These are phyloP conservation scores for Artemisia argyi DNA, from an alignment of 129 eudicot species.

Conservation along the genomic window DNA sequence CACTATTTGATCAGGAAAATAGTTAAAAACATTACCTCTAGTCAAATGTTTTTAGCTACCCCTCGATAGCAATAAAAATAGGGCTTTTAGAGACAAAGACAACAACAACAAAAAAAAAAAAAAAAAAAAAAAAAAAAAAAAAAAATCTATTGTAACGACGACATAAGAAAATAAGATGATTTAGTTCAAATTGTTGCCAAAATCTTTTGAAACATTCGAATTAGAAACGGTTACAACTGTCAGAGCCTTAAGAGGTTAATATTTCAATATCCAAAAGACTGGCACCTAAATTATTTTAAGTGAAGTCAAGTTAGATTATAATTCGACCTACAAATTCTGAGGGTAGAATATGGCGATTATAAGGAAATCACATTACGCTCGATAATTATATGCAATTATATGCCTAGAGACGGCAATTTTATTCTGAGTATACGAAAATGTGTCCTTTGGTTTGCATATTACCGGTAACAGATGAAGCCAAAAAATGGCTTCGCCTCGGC, in stretches of 20 bases:
- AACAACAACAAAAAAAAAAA: no score
- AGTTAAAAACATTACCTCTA: no score
- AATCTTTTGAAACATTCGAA: no score
- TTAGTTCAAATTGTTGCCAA: not conserved
- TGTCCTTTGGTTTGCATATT: not conserved
- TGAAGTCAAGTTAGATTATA: not conserved
- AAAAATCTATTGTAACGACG: no score
- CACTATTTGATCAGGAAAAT: no score
- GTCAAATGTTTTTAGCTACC: no score
- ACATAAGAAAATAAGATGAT: no score
- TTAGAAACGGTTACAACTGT: not conserved
- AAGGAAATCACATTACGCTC: not conserved
- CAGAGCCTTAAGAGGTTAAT: no score
- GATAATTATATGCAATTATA: not conserved
- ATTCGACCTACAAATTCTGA: not conserved
- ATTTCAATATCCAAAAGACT: not conserved
- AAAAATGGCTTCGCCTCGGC: not conserved
- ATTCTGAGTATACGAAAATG: not conserved
- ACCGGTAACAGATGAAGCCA: not conserved
- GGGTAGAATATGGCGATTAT: not conserved
- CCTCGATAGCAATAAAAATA: no score
- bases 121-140: no score
- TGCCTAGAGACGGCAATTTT: not conserved
- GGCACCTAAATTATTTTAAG: not conserved
- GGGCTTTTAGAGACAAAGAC: no score